Base-by-base conservation (phyloP, 2,329 filamentous ascomycete species). In the Leptographium galeiforme region DNA sequence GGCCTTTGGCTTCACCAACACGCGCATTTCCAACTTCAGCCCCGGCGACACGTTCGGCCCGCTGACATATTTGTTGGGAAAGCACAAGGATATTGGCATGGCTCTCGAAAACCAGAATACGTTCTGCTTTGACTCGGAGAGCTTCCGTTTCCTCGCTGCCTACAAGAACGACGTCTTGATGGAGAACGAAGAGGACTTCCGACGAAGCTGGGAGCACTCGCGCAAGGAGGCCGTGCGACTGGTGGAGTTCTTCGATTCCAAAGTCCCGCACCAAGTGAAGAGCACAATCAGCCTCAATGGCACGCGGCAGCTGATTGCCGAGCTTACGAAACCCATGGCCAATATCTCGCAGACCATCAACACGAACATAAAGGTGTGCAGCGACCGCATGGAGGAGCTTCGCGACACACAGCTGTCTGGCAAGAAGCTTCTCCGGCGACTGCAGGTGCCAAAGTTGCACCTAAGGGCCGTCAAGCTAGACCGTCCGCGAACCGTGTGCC, bases 101-200 rank as follows among this genome's bases (percentile, higher is more conserved):
- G 54, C 52, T 0, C 60, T 71, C 2, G 58, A 58, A n/a, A 56
- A 58, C n/a, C 39, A 62, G 6, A 67, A 63, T 4, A 63, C 61
- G 1, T 73, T 68, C 54, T 72, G 68, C 56, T 72, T 72, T 47
- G 70, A 73, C 55, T 71, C 69, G 1, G 69, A 72, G 58, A 67
- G 66, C 39, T 72, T 72, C 55, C 67, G 69, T 6, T 72, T 63
- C 48, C 61, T 73, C 0, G 69, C 69, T 2, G 68, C 69, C 1
- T 55, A 56, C 39, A 68, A 68, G 55, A 57, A 66, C 11, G 63
- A 57, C 5, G 45, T 65, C 18, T 51, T 57, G 10, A 63, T 70
- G 60, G 57, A 55, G 7, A 60, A 68, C 50, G 56, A 63, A 43
- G 61, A 66, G 10, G 68, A 70, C 48, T 63, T 62, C 47, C 55